Conservation (phyloP, 2,329 filamentous ascomycete genomes). For the Fusarium penzigii region DNA sequence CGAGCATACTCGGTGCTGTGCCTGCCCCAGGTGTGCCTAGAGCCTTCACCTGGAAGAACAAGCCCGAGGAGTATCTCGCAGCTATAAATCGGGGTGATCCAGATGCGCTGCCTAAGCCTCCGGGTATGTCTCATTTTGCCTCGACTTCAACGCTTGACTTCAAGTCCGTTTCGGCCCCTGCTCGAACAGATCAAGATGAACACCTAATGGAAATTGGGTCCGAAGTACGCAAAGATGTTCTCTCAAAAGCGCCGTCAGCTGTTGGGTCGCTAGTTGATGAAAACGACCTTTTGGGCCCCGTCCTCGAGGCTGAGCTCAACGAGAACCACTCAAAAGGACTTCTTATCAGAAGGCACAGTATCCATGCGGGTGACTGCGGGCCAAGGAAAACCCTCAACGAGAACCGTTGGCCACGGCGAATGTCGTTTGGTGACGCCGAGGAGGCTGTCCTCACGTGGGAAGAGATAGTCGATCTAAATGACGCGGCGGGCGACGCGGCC, state of each 20-base stretch:
- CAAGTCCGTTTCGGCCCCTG: slow-evolving; percentile 19
- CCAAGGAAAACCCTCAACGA: slow-evolving; percentile 48
- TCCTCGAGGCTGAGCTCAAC: slow-evolving; percentile 50
- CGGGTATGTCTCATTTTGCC: slow-evolving; percentile 26
- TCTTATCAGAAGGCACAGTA: slow-evolving; percentile 64
- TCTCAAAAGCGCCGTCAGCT: slow-evolving; percentile 52
- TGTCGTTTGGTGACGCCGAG: slow-evolving; percentile 76
- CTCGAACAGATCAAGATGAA: slow-evolving; percentile 27
- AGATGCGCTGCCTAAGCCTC: slow-evolving; percentile 27
- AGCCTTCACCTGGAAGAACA: slow-evolving; percentile 65
- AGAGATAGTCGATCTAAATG: slow-evolving; percentile 47
- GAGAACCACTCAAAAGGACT: slow-evolving; percentile 45
- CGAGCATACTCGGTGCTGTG: slow-evolving; percentile 37
- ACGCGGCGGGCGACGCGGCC: slow-evolving; percentile 28
- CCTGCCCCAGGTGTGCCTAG: slow-evolving; percentile 41
- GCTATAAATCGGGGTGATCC: slow-evolving; percentile 40
- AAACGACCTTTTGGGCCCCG: slow-evolving; percentile 56
- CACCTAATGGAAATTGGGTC: slow-evolving; percentile 35
- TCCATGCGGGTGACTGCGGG: slow-evolving; percentile 38
- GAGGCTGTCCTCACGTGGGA: slow-evolving; percentile 72
- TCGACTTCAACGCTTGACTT: slow-evolving; percentile 31
- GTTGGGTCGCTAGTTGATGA: slow-evolving; percentile 62
- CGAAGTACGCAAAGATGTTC: slow-evolving; percentile 45
- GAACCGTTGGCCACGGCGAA: slow-evolving; percentile 66
- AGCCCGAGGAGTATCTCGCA: slow-evolving; percentile 59